Evolutionary conservation across 345 rosid genomes (phyloP).

Genomic region (Firmiana major): DNA sequence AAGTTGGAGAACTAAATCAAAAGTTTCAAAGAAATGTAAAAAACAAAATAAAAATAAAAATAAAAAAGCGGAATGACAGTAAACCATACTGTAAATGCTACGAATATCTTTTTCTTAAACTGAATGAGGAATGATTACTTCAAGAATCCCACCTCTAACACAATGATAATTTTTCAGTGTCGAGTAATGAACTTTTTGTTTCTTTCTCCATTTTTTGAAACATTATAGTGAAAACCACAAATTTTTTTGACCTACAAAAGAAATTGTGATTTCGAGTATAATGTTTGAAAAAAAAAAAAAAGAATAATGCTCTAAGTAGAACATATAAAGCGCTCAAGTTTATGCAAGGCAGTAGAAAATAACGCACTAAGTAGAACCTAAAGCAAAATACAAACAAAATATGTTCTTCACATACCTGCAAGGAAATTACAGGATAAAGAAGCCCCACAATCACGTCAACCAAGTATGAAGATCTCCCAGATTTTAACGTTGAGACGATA

Average conservation of each 20-base stretch:
- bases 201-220: neutral
- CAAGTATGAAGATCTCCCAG: constrained; percentile 90
- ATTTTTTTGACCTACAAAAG: neutral
- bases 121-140: neutral
- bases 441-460: constrained; percentile 73
- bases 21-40: no score
- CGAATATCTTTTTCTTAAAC: neutral
- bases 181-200: neutral
- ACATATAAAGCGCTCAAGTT: neutral
- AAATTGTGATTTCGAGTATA: neutral
- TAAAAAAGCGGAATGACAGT: neutral
- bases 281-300: neutral
- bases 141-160: neutral
- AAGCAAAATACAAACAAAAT: neutral
- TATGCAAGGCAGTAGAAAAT: neutral
- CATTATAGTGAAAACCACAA: neutral
- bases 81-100: neutral
- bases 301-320: neutral
- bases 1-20: neutral
- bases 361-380: neutral
- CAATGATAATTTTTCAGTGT: neutral
- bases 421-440: constrained; percentile 80
- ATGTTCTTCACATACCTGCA: constrained; percentile 58
- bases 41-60: neutral
- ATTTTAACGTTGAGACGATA: constrained; percentile 75